These are phyloP conservation scores for Fusarium heterosporum DNA, from an alignment of 2,329 filamentous ascomycete species.

Conservation along the genomic window DNA sequence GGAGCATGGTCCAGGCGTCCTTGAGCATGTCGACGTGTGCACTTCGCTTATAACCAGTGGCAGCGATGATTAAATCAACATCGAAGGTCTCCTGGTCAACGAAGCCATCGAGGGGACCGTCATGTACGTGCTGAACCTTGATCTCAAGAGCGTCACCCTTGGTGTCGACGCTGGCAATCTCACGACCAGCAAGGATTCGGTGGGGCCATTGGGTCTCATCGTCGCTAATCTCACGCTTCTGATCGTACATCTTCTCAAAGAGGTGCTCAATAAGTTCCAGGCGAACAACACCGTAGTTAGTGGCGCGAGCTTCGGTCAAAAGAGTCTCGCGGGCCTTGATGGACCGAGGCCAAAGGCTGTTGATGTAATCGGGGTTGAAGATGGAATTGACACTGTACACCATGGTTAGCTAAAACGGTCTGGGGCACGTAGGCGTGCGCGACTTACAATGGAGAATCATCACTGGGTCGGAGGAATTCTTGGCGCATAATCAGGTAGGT, in stretches of 20 bases:
- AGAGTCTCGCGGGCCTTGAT: slow-evolving; percentile 69
- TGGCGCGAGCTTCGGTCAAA: slow-evolving; percentile 78
- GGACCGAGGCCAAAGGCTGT: slow-evolving; percentile 77
- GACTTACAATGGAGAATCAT: slow-evolving; percentile 93
- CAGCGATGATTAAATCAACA: slow-evolving; percentile 85
- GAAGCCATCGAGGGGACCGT: slow-evolving; percentile 57
- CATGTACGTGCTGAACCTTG: slow-evolving; percentile 63
- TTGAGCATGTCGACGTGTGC: slow-evolving; percentile 82
- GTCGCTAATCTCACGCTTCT: slow-evolving; percentile 75
- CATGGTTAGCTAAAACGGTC: slow-evolving; percentile 42
- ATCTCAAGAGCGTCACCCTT: slow-evolving; percentile 67
- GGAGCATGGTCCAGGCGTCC: slow-evolving; percentile 73
- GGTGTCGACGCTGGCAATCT: slow-evolving; percentile 71
- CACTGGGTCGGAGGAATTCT: slow-evolving; percentile 86
- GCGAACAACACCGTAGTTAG: slow-evolving; percentile 95
- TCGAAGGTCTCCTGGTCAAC: slow-evolving; percentile 70
- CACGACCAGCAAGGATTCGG: slow-evolving; percentile 77
- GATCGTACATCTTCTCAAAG: slow-evolving; percentile 88
- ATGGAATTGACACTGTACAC: slow-evolving; percentile 87
- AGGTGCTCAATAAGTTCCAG: slow-evolving; percentile 90
- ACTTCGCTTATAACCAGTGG: slow-evolving; percentile 85
- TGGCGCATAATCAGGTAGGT: slow-evolving; percentile 85
- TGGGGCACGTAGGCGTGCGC: background rate
- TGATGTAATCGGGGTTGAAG: slow-evolving; percentile 89
- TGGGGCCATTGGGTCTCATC: slow-evolving; percentile 84